Base-by-base conservation (phyloP, 2,329 filamentous ascomycete genomes). In the Colletotrichum sp. region DNA sequence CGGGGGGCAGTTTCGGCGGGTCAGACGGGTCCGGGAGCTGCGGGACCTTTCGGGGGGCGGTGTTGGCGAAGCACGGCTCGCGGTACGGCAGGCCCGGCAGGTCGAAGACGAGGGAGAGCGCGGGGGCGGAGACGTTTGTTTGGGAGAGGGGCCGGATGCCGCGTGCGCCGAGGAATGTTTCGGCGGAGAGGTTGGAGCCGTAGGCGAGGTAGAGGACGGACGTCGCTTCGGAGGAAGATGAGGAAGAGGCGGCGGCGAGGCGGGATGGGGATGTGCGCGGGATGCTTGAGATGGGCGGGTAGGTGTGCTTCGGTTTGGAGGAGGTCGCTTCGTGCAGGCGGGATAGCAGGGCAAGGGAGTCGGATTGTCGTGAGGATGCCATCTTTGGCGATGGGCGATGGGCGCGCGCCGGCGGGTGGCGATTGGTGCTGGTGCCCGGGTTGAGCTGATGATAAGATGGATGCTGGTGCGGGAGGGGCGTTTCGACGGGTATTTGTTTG, bases 41-140 rank as follows among this genome's bases (percentile, higher is more conserved):
- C 19, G 87, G 88, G 55, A 89, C 78, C 82, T 92, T 89, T 64
- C 93, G 91, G 69, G 89, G 89, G 19, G 90, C 90, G 4, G 93
- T 94, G 81, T 98, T 98, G 73, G 95, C 96, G 83, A 99, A 98
- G 84, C 96, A 98, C 1, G 97, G 96, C 85, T 99, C 97, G 15
- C 86, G 82, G 86, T 99, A 99, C 0, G 97, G 95, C 1, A 98
- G 82, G 1, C 96, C 96, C 0, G 96, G 92, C 0, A 99, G 90
- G 82, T 97, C 94, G 83, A 99, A 98, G 8, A 93, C 95, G 69
- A 99, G 88, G 66, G 91, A 89, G 64, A 99, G 88, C 7, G 91
- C 90, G 0, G 97, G 97, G 3, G 95, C 95, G 7, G 94, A 91
- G 9, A 98, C 96, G 81, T 96, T 96, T 81, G 96, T 86, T 78